These are phyloP conservation scores for Solanum habrochaites DNA, from an alignment of 257 asterid genomes.

Conservation along the genomic window DNA sequence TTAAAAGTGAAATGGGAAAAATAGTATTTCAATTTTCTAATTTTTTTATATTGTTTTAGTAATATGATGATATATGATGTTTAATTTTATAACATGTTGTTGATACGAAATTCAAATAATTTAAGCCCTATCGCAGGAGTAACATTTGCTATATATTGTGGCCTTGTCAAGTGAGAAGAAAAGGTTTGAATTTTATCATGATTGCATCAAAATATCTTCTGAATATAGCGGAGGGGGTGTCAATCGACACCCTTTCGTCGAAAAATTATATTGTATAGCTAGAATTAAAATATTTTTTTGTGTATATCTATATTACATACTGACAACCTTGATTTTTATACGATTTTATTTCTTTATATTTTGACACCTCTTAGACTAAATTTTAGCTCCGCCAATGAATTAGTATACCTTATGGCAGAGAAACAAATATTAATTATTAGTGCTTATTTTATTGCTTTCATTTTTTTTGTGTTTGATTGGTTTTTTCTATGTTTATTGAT, in stretches of 20 bases:
- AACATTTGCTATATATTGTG: neutral
- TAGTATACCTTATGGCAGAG: neutral
- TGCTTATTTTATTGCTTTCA: neutral
- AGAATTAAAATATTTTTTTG: no score
- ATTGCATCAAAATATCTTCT: neutral
- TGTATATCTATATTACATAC: no score
- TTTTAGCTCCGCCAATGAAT: no score
- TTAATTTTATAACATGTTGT: no score
- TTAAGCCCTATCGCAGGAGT: neutral
- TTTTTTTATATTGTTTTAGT: no score
- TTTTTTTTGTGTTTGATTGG: neutral
- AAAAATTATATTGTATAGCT: no score
- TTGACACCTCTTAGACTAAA: no score
- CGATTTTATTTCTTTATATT: no score
- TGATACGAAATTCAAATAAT: neutral
- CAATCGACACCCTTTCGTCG: no score
- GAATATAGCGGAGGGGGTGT: neutral
- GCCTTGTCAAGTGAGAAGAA: neutral
- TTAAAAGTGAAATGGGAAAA: no score
- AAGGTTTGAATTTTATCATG: neutral
- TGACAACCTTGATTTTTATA: fast-evolving
- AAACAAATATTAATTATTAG: neutral
- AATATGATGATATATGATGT: no score
- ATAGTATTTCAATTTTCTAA: no score
- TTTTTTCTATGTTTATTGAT: neutral